Conservation (phyloP, 306 rosid genomes). For the Oemleria cerasiformis region DNA sequence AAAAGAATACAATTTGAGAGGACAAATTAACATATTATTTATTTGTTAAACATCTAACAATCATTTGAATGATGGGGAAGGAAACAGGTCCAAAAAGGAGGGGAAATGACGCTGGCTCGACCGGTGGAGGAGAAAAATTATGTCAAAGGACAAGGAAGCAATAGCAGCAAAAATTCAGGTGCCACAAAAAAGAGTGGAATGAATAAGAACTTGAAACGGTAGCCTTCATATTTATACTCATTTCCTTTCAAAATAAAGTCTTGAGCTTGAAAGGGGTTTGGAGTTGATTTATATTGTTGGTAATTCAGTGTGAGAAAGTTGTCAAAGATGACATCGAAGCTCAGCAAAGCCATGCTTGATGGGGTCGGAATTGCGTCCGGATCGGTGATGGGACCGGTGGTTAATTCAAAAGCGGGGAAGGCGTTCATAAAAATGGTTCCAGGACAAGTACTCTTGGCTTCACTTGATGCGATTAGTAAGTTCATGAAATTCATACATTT, state of each 20-base stretch:
- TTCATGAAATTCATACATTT: conserved; percentile 8
- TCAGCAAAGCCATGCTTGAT: conserved; percentile 76
- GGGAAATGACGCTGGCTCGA: conserved; percentile 58
- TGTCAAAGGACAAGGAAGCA: conserved; percentile 27
- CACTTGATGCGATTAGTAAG: conserved; percentile 93
- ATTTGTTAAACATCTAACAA: neutral
- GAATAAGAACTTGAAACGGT: conserved; percentile 80
- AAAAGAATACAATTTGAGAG: neutral
- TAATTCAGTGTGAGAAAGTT: conserved; percentile 62
- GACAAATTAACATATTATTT: neutral
- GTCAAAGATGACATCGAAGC: conserved; percentile 74
- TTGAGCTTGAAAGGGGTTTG: neutral
- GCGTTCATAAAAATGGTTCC: conserved; percentile 80
- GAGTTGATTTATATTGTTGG: neutral
- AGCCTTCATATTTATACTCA: neutral
- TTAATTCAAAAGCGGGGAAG: conserved; percentile 75
- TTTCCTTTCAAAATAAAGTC: neutral
- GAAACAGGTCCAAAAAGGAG: conserved; percentile 85
- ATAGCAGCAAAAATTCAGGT: conserved; percentile 9
- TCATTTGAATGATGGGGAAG: neutral
- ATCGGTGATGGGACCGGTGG: conserved; percentile 63
- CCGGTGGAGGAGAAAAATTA: conserved; percentile 34
- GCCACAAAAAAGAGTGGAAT: conserved; percentile 33
- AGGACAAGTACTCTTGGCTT: conserved; percentile 84
- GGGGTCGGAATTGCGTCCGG: conserved; percentile 82